Conservation (phyloP, 129 eudicot species). For the Ambrosia artemisiifolia region DNA sequence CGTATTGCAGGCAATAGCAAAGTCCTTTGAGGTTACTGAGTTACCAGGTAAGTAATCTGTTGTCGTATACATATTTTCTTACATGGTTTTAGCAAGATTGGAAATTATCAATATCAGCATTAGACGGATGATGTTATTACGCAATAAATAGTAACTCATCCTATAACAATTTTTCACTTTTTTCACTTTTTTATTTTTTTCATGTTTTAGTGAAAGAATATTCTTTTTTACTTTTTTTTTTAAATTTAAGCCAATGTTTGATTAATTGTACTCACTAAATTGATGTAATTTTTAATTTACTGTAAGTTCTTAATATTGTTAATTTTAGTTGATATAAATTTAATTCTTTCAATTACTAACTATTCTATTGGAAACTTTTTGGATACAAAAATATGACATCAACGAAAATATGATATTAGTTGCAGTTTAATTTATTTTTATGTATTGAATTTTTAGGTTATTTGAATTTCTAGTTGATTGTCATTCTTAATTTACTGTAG, state of each 20-base stretch:
- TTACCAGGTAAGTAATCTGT: constrained; percentile 64
- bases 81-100: constrained; percentile 2
- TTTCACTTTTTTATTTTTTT: too few relatives aligned
- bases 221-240: background rate
- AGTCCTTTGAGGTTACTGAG: constrained; percentile 92
- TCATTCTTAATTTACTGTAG: background rate
- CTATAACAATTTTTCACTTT: background rate
- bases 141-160: background rate
- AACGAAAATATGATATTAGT: background rate
- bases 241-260: background rate
- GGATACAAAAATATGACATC: background rate
- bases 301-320: background rate
- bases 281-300: background rate
- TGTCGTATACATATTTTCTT: background rate
- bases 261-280: background rate
- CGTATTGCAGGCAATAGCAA: constrained; percentile 73
- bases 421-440: background rate
- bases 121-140: background rate
- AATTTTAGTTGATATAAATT: background rate
- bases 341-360: background rate
- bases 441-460: background rate
- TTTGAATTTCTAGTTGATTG: background rate
- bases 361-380: background rate
- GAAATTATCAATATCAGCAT: background rate
- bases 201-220: background rate